These are phyloP conservation scores for Fraxinus nigra DNA, from an alignment of 305 asterid genomes.

Conservation along the genomic window DNA sequence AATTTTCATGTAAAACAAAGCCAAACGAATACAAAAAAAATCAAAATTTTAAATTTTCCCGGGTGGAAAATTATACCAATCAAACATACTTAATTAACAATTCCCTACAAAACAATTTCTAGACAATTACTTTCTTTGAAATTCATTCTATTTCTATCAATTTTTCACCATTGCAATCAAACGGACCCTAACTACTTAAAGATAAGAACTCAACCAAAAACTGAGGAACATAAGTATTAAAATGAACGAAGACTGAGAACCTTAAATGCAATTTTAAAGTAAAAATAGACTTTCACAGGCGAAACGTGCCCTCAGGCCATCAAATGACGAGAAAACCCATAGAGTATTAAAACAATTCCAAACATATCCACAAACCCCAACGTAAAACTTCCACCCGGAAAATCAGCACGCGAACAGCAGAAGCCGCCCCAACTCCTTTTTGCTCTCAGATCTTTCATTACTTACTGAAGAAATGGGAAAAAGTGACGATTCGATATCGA, in stretches of 20 bases:
- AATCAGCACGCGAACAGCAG: background rate
- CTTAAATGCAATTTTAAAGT: background rate
- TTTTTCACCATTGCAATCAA: too few relatives aligned
- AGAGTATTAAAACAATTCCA: background rate
- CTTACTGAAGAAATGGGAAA: constrained; percentile 52
- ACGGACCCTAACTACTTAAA: too few relatives aligned
- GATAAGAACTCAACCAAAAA: background rate
- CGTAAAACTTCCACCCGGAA: background rate
- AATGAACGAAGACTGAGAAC: background rate
- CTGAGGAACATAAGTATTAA: background rate
- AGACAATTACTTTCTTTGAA: too few relatives aligned
- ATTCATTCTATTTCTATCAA: too few relatives aligned
- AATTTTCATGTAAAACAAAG: too few relatives aligned
- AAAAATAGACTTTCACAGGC: background rate
- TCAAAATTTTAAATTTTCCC: too few relatives aligned
- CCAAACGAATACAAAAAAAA: too few relatives aligned
- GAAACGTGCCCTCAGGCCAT: background rate
- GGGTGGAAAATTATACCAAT: too few relatives aligned
- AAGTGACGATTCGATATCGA: constrained; percentile 74
- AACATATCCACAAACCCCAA: constrained; percentile 11
- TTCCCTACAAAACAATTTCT: too few relatives aligned
- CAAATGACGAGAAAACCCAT: constrained; percentile 22
- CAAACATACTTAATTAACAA: too few relatives aligned
- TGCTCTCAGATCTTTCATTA: constrained; percentile 4
- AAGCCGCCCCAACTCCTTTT: constrained; percentile 16